These are phyloP conservation scores for Emergomyces pasteurianus DNA, from an alignment of 2,329 filamentous ascomycete species.

Conservation along the genomic window DNA sequence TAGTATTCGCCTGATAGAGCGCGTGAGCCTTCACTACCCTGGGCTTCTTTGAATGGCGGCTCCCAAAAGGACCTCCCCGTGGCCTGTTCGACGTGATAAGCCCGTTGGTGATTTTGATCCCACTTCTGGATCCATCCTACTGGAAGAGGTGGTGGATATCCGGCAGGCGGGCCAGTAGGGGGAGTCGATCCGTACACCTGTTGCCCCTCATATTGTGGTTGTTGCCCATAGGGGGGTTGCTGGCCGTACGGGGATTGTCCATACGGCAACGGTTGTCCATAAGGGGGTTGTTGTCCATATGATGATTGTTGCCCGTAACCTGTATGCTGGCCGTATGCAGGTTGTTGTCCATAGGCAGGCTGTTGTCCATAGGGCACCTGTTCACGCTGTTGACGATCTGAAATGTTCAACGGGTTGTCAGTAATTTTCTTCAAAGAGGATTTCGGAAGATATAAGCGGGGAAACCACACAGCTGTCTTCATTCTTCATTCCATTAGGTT, in stretches of 20 bases:
- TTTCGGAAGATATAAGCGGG: background rate
- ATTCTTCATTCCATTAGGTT: slow-evolving; percentile 15
- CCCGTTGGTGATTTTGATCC: slow-evolving; percentile 35
- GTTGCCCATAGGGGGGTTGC: slow-evolving; percentile 9
- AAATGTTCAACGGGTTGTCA: background rate
- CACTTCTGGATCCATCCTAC: slow-evolving; percentile 37
- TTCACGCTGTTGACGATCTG: background rate
- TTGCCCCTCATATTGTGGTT: slow-evolving; percentile 11
- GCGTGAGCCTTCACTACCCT: slow-evolving; percentile 49
- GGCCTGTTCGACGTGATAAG: slow-evolving; percentile 38
- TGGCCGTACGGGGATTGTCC: slow-evolving; percentile 3
- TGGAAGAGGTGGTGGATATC: slow-evolving; percentile 26
- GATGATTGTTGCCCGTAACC: background rate
- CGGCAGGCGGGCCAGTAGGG: slow-evolving; percentile 20
- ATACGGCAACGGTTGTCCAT: background rate
- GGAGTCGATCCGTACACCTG: slow-evolving; percentile 16
- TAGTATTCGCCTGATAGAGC: slow-evolving; percentile 49
- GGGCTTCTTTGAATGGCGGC: slow-evolving; percentile 38
- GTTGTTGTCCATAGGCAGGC: no score
- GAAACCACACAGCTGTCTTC: slow-evolving; percentile 2
- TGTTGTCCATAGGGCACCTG: background rate
- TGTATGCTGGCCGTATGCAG: no score
- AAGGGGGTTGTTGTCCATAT: background rate
- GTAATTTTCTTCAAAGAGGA: background rate
- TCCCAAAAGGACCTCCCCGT: slow-evolving; percentile 40